Evolutionary conservation across 1,284 basidiomycete genomes (phyloP), one percentile per base, ranked within the genome.

Genomic region (Ceratobasidium sp.): DNA sequence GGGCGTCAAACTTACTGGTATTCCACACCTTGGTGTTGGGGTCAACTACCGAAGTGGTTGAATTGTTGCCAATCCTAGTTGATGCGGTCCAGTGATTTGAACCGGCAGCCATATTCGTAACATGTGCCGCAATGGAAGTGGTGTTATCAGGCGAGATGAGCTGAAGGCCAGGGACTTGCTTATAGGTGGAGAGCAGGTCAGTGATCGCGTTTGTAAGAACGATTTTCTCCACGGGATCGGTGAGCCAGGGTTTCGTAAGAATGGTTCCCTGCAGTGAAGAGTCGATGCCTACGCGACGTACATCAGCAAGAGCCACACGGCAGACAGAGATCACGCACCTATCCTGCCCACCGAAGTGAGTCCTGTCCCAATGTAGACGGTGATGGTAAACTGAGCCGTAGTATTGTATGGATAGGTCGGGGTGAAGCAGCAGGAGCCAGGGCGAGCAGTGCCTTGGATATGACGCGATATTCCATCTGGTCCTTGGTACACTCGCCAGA

Each of bases 31-130:
- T 86, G 28, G 83, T 80, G 77, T 88, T 88, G 53, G 83, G 78
- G 75, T 88, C 87, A 21, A 89, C 87, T 28, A 89, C 88, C 16
- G 80, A 79, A 59, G 36, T 77, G 1, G 78, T 76, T 10, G 80
- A 69, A 76, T 75, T 79, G 9, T 81, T 79, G n/a, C 83, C 84
- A 62, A 88, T 86, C 59, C 76, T 82, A 74, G 83, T 83, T 30
- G 86, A 84, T 8, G 86, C 87, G 14, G 86, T 83, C 86, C 86
- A 87, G 78, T 89, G 87, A 77, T 88, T 87, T 5, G 86, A 87
- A n/a, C 64, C 64, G 77, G 85, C 82, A 80, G 87, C 77, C 23
- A 58, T 71, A 8, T 58, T 69, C 2, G 74, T 46, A 26, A 67
- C 67, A 57, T 76, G 74, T 10, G 58, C 64, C 30, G 70, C 46